Base-by-base conservation (phyloP, 192 early-diverging fungal species). In the Coemansia nantahalensis region DNA sequence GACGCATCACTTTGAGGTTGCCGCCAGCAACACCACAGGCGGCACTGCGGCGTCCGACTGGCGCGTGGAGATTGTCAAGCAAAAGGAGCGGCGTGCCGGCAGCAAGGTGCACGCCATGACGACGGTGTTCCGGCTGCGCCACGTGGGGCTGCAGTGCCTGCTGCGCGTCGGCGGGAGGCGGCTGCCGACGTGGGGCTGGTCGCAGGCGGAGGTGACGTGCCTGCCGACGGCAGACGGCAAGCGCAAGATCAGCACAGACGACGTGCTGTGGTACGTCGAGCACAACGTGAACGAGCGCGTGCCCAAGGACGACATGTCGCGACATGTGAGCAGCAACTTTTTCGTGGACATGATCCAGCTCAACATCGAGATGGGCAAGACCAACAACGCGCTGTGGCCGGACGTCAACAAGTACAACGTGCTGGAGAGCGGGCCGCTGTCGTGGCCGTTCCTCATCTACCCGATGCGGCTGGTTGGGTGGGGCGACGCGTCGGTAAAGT, bases 391-490 rank as follows among this genome's bases (percentile, higher is more conserved):
- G 40, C 64, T 75, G 45, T 52, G 65, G 31, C 68, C 76, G 9
- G 56, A 71, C 8, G 68, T 68, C 33, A 68, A 80, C 54, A 68
- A 78, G 34, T 80, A 85, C 62, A 61, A 68, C 24, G 55, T 68
- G 23, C 81, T 79, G 31, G 72, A 80, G 57, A 82, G 79, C 22
- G 23, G 63, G 4, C 92, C 95, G 13, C 78, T 82, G 39, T 80
- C 89, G 21, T 98, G 95, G 95, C 92, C 90, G 45, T 85, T 95
- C 72, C 79, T 95, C 24, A 46, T 78, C 19, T 82, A 83, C 41
- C 93, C 93, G 16, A 92, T 98, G 47, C 90, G 73, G 43, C 59
- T 91, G 28, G 95, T 95, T 70, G 95, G 95, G 84, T 82, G 82
- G 48, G 80, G 88, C 51, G 82, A 82, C 37, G 84, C 84, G 13